Conservation (phyloP, 495 filamentous ascomycete genomes). For the Aspergillus leporis region DNA sequence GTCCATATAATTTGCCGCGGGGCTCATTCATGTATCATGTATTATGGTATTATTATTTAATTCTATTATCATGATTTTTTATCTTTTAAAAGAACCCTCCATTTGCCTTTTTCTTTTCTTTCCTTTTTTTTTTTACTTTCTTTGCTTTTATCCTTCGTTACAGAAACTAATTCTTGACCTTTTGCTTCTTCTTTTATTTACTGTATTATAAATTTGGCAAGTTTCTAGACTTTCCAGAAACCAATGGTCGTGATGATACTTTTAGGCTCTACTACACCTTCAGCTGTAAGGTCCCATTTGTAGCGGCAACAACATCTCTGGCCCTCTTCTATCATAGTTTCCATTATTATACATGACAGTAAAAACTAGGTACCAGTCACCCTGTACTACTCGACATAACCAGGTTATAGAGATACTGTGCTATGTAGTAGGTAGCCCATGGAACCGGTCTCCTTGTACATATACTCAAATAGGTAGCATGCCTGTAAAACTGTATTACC, state of each 20-base stretch:
- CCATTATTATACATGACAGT: background rate
- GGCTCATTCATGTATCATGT: slow-evolving; percentile 9
- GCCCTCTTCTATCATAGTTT: slow-evolving; percentile 14
- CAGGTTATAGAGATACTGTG: too few relatives aligned
- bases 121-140: background rate
- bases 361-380: background rate
- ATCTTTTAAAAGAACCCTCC: background rate
- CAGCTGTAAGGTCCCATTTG: background rate
- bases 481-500: background rate
- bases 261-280: background rate
- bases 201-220: background rate
- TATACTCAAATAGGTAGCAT: background rate
- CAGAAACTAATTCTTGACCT: background rate
- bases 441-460: background rate
- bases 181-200: background rate
- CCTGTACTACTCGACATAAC: background rate
- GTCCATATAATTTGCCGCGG: slow-evolving; percentile 18
- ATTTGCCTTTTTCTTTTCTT: background rate
- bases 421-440: background rate
- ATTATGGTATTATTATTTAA: slow-evolving; percentile 9
- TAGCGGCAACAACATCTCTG: slow-evolving; percentile 6
- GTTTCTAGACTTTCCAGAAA: background rate
- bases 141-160: too few relatives aligned
- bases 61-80: slow-evolving; percentile 4
- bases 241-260: background rate